A percentile compares a stretch with the other conserved stretches of the same genome.
These are phyloP conservation scores for Arabidopsis arenosa DNA, from an alignment of 345 rosid species.

Conservation along the genomic window DNA sequence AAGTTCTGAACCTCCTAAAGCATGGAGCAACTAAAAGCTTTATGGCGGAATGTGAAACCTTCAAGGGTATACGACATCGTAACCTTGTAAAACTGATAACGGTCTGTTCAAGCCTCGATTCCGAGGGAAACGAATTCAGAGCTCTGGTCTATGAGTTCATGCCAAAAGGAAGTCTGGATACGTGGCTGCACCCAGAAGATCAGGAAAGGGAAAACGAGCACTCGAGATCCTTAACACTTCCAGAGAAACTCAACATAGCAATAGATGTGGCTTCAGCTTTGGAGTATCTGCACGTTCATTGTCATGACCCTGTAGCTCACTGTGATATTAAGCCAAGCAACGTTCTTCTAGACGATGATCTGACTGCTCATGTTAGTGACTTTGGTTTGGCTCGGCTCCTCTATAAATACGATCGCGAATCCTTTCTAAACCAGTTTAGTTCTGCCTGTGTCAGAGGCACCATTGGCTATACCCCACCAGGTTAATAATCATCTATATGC, in stretches of 20 bases:
- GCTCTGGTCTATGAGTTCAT: slow-evolving; percentile 48
- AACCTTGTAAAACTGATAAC: slow-evolving; percentile 45
- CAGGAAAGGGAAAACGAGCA: background rate
- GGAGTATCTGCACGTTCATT: slow-evolving; percentile 50
- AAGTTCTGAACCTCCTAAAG: slow-evolving; percentile 41
- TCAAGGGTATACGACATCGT: slow-evolving; percentile 40
- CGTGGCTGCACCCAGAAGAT: slow-evolving; percentile 42
- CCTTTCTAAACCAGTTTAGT: slow-evolving; percentile 36
- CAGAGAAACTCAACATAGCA: slow-evolving; percentile 45
- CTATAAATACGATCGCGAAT: slow-evolving; percentile 7
- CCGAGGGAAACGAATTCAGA: slow-evolving; percentile 40
- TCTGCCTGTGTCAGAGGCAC: slow-evolving; percentile 54
- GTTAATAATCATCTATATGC: slow-evolving; percentile 24
- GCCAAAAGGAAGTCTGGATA: slow-evolving; percentile 48
- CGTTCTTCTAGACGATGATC: slow-evolving; percentile 50
- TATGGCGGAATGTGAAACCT: slow-evolving; percentile 45
- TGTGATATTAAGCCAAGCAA: slow-evolving; percentile 65
- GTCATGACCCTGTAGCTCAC: slow-evolving; percentile 46
- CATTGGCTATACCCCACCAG: slow-evolving; percentile 60
- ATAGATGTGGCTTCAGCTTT: slow-evolving; percentile 50
- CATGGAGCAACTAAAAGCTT: slow-evolving; percentile 43
- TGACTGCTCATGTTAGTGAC: slow-evolving; percentile 54
- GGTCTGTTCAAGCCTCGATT: slow-evolving; percentile 41
- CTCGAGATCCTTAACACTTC: slow-evolving; percentile 15
- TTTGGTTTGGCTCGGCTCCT: slow-evolving; percentile 55